These are phyloP conservation scores for Ilex paraguariensis DNA, from an alignment of 305 asterid genomes.

Conservation along the genomic window DNA sequence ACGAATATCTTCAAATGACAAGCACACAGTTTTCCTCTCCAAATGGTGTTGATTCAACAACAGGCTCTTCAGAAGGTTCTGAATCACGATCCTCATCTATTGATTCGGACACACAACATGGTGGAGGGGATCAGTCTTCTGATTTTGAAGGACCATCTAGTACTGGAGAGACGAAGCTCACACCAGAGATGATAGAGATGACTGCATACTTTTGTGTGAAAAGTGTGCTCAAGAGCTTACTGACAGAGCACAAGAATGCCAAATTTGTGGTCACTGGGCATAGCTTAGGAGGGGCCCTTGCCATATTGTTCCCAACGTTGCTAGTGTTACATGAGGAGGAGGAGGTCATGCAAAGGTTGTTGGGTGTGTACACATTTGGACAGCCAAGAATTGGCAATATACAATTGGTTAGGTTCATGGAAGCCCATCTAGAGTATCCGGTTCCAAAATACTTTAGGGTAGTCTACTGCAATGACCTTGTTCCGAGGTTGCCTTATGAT, in stretches of 20 bases:
- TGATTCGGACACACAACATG: conserved; percentile 12
- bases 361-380: conserved; percentile 74
- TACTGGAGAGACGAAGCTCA: conserved; percentile 12
- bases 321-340: conserved; percentile 62
- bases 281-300: conserved; percentile 94
- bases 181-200: conserved; percentile 34
- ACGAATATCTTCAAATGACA: conserved; percentile 25
- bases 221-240: conserved; percentile 49
- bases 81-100: conserved; percentile 6
- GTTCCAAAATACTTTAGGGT: conserved; percentile 61
- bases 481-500: conserved; percentile 94
- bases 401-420: conserved; percentile 59
- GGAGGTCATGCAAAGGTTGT: conserved; percentile 50
- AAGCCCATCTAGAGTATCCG: conserved; percentile 51
- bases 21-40: conserved; percentile 5
- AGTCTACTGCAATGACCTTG: conserved; percentile 87
- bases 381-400: conserved; percentile 86
- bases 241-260: conserved; percentile 62
- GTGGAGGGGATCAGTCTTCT: conserved; percentile 16
- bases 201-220: conserved; percentile 68
- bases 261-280: conserved; percentile 84
- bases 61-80: conserved; percentile 13
- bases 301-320: conserved; percentile 77
- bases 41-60: conserved; percentile 17
- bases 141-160: conserved; percentile 20